phyloP scores from a whole-genome alignment of 805 yeast species.

The Zygotorulaspora danielsina region DNA sequence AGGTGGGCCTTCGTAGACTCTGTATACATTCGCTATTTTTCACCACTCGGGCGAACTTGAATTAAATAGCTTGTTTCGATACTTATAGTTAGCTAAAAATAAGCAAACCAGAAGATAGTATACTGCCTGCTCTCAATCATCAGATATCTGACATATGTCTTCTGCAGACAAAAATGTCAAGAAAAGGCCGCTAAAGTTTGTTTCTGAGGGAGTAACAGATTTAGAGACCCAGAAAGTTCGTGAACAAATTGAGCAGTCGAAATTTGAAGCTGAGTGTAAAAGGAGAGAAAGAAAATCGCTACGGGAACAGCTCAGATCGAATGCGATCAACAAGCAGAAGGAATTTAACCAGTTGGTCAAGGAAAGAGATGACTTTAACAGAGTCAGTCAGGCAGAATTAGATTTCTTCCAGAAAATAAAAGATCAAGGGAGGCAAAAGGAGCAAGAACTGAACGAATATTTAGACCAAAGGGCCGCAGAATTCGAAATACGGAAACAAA shows the following conservation, averaged over 20 bases:
- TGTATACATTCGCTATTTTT: background rate
- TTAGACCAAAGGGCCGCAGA: constrained; percentile 9
- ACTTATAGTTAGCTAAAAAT: too few relatives aligned
- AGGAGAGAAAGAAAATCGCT: constrained; percentile 27
- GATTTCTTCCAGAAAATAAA: constrained; percentile 14
- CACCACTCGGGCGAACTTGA: too few relatives aligned
- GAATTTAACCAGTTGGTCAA: constrained; percentile 23
- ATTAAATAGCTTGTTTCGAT: too few relatives aligned
- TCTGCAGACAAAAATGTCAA: constrained; percentile 3
- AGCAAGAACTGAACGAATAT: constrained; percentile 11
- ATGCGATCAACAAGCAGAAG: constrained; percentile 29
- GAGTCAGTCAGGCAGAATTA: constrained; percentile 26
- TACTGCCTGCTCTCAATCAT: too few relatives aligned
- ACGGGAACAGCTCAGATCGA: constrained; percentile 30
- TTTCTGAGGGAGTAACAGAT: constrained; percentile 31
- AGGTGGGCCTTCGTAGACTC: too few relatives aligned
- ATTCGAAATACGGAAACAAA: constrained; percentile 8
- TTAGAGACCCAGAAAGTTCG: constrained; percentile 21
- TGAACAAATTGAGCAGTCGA: constrained; percentile 22
- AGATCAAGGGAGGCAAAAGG: constrained; percentile 6
- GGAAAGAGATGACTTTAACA: constrained; percentile 30
- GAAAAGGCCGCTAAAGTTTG: constrained; percentile 21
- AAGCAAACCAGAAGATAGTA: too few relatives aligned
- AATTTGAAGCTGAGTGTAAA: constrained; percentile 22
- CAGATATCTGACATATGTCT: too few relatives aligned